phyloP scores from a whole-genome alignment of 306 rosid genomes.

The Pyrus pyrifolia region DNA sequence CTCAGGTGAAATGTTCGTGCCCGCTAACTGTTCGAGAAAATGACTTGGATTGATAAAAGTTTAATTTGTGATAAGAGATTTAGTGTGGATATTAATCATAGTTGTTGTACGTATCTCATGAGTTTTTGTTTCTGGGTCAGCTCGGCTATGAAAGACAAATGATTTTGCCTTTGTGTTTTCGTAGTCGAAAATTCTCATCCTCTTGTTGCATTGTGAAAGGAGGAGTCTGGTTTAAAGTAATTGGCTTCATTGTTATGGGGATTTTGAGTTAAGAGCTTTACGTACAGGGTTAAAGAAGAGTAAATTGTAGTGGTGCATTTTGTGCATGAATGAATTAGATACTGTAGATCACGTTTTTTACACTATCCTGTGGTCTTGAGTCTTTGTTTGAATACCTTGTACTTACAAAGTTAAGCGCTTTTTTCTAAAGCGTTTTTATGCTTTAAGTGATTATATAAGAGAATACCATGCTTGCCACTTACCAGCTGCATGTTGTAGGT shows the following conservation, averaged over 20 bases:
- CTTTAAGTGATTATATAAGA: not conserved
- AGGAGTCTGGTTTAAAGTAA: not conserved
- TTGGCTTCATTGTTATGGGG: not conserved
- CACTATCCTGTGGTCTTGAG: not conserved
- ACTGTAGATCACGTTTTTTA: not conserved
- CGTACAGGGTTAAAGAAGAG: not conserved
- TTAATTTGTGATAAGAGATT: not conserved
- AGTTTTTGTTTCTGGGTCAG: not conserved
- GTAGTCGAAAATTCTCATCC: not conserved
- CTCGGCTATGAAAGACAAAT: not conserved
- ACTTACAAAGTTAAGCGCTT: not conserved
- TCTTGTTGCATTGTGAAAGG: not conserved
- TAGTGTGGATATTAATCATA: not conserved
- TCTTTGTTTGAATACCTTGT: not conserved
- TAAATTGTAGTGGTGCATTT: too few species aligned
- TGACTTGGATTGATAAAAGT: not conserved
- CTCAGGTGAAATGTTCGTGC: constrained; percentile 45
- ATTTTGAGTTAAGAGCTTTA: not conserved
- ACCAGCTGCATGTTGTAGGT: constrained; percentile 49
- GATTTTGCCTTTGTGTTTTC: not conserved
- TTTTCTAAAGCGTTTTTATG: not conserved
- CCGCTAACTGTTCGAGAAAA: constrained; percentile 23
- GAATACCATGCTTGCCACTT: constrained; percentile 11
- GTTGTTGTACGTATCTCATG: not conserved
- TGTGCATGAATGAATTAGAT: not conserved